These are phyloP conservation scores for Phytophthora pinifolia DNA, from an alignment of 352 stramenopile genomes.

Conservation along the genomic window DNA sequence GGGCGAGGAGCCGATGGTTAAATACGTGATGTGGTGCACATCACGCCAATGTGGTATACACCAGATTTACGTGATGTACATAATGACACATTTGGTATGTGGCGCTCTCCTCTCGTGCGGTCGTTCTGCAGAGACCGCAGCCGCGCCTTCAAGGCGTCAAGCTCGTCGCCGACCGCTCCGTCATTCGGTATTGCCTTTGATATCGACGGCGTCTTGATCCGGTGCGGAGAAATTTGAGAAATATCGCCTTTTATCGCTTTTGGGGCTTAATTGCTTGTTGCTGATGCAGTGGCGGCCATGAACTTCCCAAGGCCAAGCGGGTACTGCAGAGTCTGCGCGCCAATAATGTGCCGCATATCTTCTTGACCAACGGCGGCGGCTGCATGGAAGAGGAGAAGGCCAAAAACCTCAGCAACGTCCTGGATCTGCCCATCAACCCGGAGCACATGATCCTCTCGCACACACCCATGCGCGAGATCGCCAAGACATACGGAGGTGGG, in stretches of 20 bases:
- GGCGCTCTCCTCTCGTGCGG: conserved; percentile 13
- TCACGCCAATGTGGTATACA: not conserved
- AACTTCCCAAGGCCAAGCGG: conserved; percentile 65
- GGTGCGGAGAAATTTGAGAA: conserved; percentile 31
- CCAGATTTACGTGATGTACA: not conserved
- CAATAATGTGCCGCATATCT: conserved; percentile 83
- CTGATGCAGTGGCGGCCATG: conserved; percentile 52
- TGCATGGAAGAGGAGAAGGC: conserved; percentile 88
- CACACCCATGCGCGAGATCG: conserved; percentile 86
- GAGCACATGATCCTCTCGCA: conserved; percentile 87
- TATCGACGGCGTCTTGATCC: conserved; percentile 91
- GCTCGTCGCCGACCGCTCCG: conserved; percentile 2
- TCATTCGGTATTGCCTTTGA: conserved; percentile 90
- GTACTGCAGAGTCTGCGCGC: conserved; percentile 64
- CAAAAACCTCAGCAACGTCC: conserved; percentile 57
- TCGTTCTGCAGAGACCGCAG: conserved; percentile 7
- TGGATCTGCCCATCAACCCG: conserved; percentile 65
- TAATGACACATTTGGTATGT: conserved; percentile 19
- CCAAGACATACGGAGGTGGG: conserved; percentile 55
- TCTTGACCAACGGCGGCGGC: conserved; percentile 89
- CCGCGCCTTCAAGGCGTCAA: conserved; percentile 1
- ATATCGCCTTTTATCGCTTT: conserved; percentile 3
- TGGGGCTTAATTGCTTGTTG: conserved; percentile 1
- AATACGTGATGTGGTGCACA: conserved; percentile 3
- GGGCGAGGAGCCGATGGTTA: not conserved